These are phyloP conservation scores for Neurospora sp. DNA, from an alignment of 495 filamentous ascomycete species.

Conservation along the genomic window DNA sequence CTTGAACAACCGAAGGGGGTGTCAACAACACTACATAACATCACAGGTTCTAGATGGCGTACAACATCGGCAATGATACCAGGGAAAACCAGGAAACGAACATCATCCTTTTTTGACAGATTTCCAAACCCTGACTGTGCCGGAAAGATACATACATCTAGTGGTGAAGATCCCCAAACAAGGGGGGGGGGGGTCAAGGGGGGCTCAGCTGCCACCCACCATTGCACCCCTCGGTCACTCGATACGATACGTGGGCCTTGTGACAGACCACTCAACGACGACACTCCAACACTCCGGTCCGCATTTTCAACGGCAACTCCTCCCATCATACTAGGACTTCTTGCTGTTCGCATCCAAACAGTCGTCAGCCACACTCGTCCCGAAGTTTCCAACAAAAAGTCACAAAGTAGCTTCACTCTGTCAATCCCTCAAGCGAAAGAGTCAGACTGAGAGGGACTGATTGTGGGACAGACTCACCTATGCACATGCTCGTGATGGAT, in stretches of 20 bases:
- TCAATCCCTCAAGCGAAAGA: not conserved
- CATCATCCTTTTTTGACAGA: not conserved
- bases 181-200: constrained; percentile 2
- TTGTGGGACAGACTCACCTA: not conserved
- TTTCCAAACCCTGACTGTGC: not conserved
- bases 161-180: not conserved
- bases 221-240: constrained; percentile 9
- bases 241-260: constrained; percentile 5
- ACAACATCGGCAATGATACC: not conserved
- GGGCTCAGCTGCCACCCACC: constrained; percentile 20
- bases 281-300: not conserved
- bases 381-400: not conserved
- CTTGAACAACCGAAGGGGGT: not conserved
- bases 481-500: not conserved
- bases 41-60: not conserved
- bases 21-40: not conserved
- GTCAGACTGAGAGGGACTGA: not conserved
- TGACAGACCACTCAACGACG: constrained; percentile 8
- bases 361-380: not conserved
- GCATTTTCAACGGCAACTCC: not conserved
- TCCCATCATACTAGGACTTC: not conserved
- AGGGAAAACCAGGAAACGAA: not conserved
- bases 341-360: not conserved
- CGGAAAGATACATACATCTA: not conserved
- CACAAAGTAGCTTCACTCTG: not conserved